Percentiles rank a stretch among this genome's conserved stretches.
Evolutionary conservation across 306 rosid genomes (phyloP).

Genomic region (Cicer yamashitae): DNA sequence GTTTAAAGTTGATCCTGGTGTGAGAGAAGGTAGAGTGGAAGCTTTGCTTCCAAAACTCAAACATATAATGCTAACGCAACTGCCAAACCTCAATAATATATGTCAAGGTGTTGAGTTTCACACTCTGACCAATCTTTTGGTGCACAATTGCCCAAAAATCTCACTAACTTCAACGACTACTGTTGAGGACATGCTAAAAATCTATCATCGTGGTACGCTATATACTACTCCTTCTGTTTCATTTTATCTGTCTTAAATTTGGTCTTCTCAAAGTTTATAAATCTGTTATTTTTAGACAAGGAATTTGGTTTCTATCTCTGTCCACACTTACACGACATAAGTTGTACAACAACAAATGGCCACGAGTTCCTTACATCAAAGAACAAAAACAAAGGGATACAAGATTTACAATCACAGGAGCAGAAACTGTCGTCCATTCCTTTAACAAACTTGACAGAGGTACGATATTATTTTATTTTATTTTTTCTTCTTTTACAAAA

Average conservation of each 20-base stretch:
- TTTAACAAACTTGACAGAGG: slow-evolving; percentile 18
- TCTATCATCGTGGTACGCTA: background rate
- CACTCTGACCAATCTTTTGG: background rate
- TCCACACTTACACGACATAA: slow-evolving; percentile 26
- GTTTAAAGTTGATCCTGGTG: slow-evolving; percentile 2
- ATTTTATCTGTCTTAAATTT: background rate
- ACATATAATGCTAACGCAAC: background rate
- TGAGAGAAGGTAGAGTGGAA: background rate
- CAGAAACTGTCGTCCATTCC: slow-evolving; percentile 6
- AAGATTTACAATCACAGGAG: slow-evolving; percentile 12
- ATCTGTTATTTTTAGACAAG: slow-evolving; percentile 36
- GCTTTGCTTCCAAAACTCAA: slow-evolving; percentile 38
- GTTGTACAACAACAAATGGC: background rate
- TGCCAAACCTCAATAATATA: slow-evolving; percentile 13
- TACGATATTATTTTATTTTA: background rate
- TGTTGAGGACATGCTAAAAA: background rate
- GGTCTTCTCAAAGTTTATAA: slow-evolving; percentile 6
- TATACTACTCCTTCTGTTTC: background rate
- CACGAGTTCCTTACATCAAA: background rate
- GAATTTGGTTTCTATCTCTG: slow-evolving; percentile 32
- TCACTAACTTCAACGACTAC: slow-evolving; percentile 24
- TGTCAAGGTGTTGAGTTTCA: slow-evolving; percentile 20
- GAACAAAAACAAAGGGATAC: slow-evolving; percentile 13
- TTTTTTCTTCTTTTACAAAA: background rate
- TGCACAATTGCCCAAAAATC: slow-evolving; percentile 32